These are phyloP conservation scores for Endothia cerciana DNA, from an alignment of 2,329 filamentous ascomycete species.

Conservation along the genomic window DNA sequence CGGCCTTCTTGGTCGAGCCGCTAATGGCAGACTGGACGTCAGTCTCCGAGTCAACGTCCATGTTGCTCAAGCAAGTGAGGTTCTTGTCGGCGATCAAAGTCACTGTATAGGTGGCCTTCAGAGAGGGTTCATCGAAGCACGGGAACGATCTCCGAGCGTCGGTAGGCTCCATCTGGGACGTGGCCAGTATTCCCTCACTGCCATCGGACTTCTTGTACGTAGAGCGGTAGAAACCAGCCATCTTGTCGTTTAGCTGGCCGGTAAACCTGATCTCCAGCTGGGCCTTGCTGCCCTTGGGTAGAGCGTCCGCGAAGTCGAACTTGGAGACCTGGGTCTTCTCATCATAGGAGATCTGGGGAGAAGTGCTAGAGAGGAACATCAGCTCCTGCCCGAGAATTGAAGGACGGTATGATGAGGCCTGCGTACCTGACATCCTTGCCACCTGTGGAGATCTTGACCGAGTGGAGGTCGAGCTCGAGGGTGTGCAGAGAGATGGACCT, in stretches of 20 bases:
- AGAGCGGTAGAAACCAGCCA: constrained; percentile 88
- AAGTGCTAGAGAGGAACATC: constrained; percentile 54
- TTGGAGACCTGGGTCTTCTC: constrained; percentile 81
- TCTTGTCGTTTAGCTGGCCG: constrained; percentile 82
- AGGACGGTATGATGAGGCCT: not conserved
- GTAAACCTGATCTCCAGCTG: constrained; percentile 77
- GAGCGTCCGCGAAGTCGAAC: constrained; percentile 73
- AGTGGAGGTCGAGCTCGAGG: constrained; percentile 81
- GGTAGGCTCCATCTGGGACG: constrained; percentile 95
- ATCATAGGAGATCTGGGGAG: constrained; percentile 72
- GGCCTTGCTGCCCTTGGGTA: constrained; percentile 77
- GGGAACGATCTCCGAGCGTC: constrained; percentile 92
- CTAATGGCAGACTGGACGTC: constrained; percentile 68
- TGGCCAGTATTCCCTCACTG: constrained; percentile 79
- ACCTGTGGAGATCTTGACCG: constrained; percentile 67
- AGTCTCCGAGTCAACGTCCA: constrained; percentile 85
- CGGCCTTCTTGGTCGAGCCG: constrained; percentile 74
- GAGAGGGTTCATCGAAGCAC: constrained; percentile 92
- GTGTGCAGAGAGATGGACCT: constrained; percentile 87
- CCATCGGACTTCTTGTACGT: constrained; percentile 87
- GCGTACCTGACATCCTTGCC: constrained; percentile 55
- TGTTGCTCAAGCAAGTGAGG: constrained; percentile 92
- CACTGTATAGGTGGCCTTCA: constrained; percentile 92
- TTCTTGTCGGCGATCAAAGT: constrained; percentile 89
- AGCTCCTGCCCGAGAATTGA: constrained; percentile 29